Evolutionary conservation across 768 basidiomycete species (phyloP).

Genomic region (Leucocoprinus sp.): DNA sequence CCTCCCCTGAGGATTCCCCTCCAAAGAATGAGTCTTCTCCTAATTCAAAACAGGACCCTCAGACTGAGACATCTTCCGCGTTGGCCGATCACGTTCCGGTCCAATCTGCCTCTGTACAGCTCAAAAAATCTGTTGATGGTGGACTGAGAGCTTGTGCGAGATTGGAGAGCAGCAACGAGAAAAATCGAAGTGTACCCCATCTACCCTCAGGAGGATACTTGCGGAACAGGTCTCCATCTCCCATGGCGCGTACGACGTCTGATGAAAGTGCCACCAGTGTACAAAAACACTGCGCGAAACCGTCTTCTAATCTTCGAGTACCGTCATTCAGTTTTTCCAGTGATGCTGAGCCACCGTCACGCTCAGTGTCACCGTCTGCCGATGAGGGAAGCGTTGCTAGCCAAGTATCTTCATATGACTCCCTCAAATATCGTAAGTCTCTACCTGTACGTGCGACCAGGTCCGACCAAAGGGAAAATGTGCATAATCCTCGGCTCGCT

Average conservation of each 20-base stretch:
- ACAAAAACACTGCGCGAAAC: constrained; percentile 1
- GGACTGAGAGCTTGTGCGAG: neutral
- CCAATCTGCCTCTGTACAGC: constrained; percentile 1
- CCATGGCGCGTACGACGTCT: constrained; percentile 2
- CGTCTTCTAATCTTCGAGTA: constrained; percentile 7
- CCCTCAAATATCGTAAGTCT: constrained; percentile 3
- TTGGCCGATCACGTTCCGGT: neutral
- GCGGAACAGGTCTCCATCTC: constrained; percentile 5
- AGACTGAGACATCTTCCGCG: neutral
- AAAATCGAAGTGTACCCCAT: neutral
- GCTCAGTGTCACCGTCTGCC: constrained; percentile 14
- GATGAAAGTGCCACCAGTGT: neutral
- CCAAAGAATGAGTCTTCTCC: neutral
- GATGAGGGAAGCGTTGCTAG: constrained; percentile 12
- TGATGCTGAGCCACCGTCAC: constrained; percentile 20
- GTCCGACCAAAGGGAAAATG: neutral
- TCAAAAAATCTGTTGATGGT: neutral
- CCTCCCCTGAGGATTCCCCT: neutral
- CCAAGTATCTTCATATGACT: constrained; percentile 9
- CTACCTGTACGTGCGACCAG: neutral
- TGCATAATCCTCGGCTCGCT: neutral
- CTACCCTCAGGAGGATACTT: neutral
- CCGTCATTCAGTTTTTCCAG: constrained; percentile 17
- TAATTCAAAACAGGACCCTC: neutral
- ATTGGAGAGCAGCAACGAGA: neutral